phyloP scores from a whole-genome alignment of 371 early-diverging fungal species.

The Catenaria anguillulae region DNA sequence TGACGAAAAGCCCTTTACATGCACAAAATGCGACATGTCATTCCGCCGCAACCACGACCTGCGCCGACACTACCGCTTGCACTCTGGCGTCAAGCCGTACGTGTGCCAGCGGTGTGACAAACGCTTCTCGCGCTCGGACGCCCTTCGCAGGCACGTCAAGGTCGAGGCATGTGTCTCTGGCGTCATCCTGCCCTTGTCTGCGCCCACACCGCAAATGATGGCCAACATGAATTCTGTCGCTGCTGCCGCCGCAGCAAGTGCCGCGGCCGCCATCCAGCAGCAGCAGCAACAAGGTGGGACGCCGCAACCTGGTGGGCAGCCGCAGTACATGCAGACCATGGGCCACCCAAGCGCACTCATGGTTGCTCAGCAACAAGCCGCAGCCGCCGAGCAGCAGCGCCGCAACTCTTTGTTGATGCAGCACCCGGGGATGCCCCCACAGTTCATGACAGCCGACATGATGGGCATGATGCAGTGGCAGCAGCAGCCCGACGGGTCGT shows the following conservation, averaged over 20 bases:
- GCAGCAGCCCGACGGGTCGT: too few species aligned
- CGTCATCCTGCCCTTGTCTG: background rate
- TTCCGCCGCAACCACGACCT: conserved; percentile 20
- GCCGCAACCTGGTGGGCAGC: too few species aligned
- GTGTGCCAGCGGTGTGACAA: conserved; percentile 9
- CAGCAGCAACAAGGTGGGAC: too few species aligned
- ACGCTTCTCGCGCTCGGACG: conserved; percentile 7
- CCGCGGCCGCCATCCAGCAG: background rate
- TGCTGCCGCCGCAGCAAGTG: background rate
- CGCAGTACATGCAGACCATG: too few species aligned
- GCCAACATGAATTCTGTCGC: background rate
- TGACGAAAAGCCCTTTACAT: conserved; percentile 53
- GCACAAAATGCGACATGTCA: conserved; percentile 39
- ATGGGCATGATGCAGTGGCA: too few species aligned
- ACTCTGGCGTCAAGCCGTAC: conserved; percentile 8
- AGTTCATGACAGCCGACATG: too few species aligned
- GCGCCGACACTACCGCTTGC: conserved; percentile 6
- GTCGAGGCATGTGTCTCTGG: conserved; percentile 5
- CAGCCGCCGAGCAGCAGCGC: too few species aligned
- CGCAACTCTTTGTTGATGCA: too few species aligned
- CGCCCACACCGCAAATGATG: background rate
- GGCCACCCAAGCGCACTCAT: too few species aligned
- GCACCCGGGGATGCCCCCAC: too few species aligned
- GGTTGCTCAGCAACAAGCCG: too few species aligned
- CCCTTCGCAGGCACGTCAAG: conserved; percentile 7